Conservation (phyloP, 257 asterid species). For the Solanum gracilifrons region DNA sequence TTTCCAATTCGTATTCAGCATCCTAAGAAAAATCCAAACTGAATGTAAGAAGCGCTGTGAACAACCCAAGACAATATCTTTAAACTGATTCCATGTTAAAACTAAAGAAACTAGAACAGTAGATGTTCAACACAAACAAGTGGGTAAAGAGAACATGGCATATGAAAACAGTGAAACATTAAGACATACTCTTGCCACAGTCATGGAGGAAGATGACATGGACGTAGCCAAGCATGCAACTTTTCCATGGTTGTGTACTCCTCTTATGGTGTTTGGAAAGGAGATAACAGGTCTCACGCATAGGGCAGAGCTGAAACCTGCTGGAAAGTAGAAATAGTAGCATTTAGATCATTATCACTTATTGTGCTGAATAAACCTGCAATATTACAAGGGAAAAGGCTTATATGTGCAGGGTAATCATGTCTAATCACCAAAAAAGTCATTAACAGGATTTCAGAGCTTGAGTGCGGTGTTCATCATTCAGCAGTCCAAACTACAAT, state of each 20-base stretch:
- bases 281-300: not conserved
- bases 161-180: not conserved
- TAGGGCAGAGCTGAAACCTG: not conserved
- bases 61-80: not conserved
- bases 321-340: not conserved
- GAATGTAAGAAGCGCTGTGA: not conserved
- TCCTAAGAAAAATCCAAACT: constrained; percentile 15
- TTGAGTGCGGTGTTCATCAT: not conserved
- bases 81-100: not conserved
- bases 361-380: not conserved
- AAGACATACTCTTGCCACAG: not conserved
- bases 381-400: not conserved
- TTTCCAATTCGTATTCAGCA: constrained; percentile 40
- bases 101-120: not conserved
- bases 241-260: not conserved
- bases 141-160: not conserved
- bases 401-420: not conserved
- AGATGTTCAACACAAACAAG: not conserved
- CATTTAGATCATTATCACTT: not conserved
- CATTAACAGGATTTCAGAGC: not conserved
- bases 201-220: not conserved
- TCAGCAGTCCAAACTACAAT: not conserved
- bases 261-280: not conserved
- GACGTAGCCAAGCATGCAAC: not conserved
- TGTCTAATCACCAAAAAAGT: not conserved